Evolutionary conservation across 257 asterid species (phyloP).

Genomic region (Solanum appendiculatum): DNA sequence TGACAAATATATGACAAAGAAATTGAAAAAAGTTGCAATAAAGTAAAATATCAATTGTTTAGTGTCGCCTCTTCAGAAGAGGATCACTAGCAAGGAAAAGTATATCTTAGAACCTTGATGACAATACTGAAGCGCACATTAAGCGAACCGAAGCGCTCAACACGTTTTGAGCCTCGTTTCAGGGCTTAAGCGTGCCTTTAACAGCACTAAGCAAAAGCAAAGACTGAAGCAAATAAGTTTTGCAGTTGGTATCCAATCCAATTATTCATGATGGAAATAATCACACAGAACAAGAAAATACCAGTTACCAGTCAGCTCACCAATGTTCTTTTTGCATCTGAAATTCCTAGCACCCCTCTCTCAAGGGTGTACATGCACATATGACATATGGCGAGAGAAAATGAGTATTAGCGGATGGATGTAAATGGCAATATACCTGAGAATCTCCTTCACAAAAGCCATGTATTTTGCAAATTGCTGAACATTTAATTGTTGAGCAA

Average conservation of each 20-base stretch:
- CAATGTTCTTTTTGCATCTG: neutral
- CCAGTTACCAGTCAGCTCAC: neutral
- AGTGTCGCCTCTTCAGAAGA: neutral
- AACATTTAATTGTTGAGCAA: conserved; percentile 86
- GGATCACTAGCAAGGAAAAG: neutral
- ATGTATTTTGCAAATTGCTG: conserved; percentile 97
- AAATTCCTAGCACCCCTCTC: neutral
- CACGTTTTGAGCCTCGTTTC: neutral
- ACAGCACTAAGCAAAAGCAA: neutral
- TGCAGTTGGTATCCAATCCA: neutral
- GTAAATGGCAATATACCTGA: conserved; percentile 38
- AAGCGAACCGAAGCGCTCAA: neutral
- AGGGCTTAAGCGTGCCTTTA: neutral
- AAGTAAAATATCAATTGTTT: neutral
- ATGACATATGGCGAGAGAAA: neutral
- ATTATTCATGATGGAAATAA: neutral
- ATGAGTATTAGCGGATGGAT: neutral
- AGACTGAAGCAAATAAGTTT: neutral
- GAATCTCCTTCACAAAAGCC: conserved; percentile 83
- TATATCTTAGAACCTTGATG: neutral
- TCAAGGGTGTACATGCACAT: neutral
- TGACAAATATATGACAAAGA: neutral
- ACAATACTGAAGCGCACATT: neutral
- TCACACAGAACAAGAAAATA: neutral
- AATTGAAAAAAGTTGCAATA: neutral